These are phyloP conservation scores for Saccharomycopsis microspora DNA, from an alignment of 805 yeast species.

Conservation along the genomic window DNA sequence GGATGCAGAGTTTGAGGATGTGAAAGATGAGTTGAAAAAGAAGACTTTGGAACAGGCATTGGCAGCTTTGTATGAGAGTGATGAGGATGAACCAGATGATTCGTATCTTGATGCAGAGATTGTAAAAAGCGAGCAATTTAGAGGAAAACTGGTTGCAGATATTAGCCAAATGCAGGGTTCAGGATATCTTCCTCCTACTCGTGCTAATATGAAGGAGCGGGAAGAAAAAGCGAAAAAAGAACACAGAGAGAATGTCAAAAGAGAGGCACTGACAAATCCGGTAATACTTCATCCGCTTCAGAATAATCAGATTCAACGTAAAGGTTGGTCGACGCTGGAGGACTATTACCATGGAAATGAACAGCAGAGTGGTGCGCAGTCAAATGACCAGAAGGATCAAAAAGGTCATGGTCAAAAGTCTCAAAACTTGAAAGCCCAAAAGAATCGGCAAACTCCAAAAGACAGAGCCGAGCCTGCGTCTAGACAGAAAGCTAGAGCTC, in stretches of 20 bases:
- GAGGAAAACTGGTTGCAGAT: slow-evolving; percentile 56
- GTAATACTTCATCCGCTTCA: not conserved
- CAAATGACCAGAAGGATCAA: slow-evolving; percentile 4
- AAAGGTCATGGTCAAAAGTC: not conserved
- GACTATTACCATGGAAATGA: not conserved
- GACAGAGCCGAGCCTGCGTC: not conserved
- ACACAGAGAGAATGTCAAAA: slow-evolving; percentile 32
- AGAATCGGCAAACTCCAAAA: not conserved
- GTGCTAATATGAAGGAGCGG: too few species aligned
- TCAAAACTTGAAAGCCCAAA: not conserved
- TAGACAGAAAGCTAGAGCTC: slow-evolving; percentile 21
- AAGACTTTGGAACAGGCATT: slow-evolving; percentile 50
- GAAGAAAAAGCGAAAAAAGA: slow-evolving; percentile 25
- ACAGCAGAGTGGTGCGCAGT: slow-evolving; percentile 11
- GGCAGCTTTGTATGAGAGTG: slow-evolving; percentile 53
- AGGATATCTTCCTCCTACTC: too few species aligned
- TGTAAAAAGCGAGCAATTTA: slow-evolving; percentile 17
- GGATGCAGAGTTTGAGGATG: slow-evolving; percentile 13
- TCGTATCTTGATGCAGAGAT: slow-evolving; percentile 29
- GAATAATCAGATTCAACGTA: too few species aligned
- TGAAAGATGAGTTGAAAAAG: slow-evolving; percentile 29
- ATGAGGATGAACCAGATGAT: slow-evolving; percentile 83
- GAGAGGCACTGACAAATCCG: slow-evolving; percentile 5
- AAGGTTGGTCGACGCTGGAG: too few species aligned
- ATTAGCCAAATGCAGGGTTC: slow-evolving; percentile 84